phyloP scores from a whole-genome alignment of 2,329 filamentous ascomycete genomes.

The Aspergillus sclerotialis region DNA sequence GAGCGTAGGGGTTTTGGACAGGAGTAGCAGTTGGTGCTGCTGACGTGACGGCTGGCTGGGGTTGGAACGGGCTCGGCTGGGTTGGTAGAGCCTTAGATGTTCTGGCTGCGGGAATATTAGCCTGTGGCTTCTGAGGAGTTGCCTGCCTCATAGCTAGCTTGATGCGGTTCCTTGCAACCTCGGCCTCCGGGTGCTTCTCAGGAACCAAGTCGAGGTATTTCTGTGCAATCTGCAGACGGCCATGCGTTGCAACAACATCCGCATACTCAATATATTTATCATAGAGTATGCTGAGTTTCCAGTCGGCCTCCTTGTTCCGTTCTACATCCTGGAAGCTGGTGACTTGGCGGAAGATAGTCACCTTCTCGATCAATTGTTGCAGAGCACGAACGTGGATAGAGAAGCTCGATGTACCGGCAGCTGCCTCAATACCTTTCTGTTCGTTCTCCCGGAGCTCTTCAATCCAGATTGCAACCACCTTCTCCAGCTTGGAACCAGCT shows the following conservation, averaged over 20 bases:
- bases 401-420: conserved; percentile 70
- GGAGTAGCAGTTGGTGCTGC: conserved; percentile 25
- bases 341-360: conserved; percentile 90
- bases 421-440: conserved; percentile 62
- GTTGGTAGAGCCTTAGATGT: conserved; percentile 36
- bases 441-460: conserved; percentile 81
- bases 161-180: conserved; percentile 78
- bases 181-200: conserved; percentile 73
- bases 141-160: conserved; percentile 70
- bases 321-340: conserved; percentile 84
- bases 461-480: conserved; percentile 93
- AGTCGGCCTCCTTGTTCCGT: conserved; percentile 62
- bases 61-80: conserved; percentile 30
- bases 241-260: conserved; percentile 85
- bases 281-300: conserved; percentile 85
- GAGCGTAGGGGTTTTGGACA: conserved; percentile 45
- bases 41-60: conserved; percentile 25
- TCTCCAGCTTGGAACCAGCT: conserved; percentile 92
- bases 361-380: conserved; percentile 96
- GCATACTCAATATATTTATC: conserved; percentile 96
- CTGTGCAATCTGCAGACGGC: conserved; percentile 77
- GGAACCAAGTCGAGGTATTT: conserved; percentile 88
- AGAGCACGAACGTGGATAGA: conserved; percentile 83
- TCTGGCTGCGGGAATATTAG: conserved; percentile 33
- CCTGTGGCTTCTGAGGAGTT: conserved; percentile 36